Percentiles rank a stretch among this genome's conserved stretches.
These are phyloP conservation scores for Pseudonectria foliicola DNA, from an alignment of 2,329 filamentous ascomycete genomes.

Conservation along the genomic window DNA sequence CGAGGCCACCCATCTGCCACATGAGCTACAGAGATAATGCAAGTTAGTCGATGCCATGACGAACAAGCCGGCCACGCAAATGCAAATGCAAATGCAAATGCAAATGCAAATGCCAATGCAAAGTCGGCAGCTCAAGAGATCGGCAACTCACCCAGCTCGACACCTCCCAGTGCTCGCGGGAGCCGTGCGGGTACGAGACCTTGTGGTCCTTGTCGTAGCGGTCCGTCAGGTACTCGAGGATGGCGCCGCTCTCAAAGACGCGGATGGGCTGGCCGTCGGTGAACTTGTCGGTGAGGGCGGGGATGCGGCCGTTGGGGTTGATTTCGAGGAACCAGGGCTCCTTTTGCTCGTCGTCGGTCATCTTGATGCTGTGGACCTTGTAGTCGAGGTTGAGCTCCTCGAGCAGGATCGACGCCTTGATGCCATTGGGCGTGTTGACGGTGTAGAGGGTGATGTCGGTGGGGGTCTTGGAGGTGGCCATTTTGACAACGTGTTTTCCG, in stretches of 20 bases:
- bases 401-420: slow-evolving; percentile 80
- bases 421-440: slow-evolving; percentile 76
- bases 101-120: no score
- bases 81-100: no score
- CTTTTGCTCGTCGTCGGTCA: slow-evolving; percentile 72
- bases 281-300: slow-evolving; percentile 75
- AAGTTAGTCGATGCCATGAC: no score
- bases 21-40: slow-evolving; percentile 39
- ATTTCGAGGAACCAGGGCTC: slow-evolving; percentile 82
- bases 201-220: slow-evolving; percentile 77
- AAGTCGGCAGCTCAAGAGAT: no score
- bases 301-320: slow-evolving; percentile 90
- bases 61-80: no score
- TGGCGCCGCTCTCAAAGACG: slow-evolving; percentile 77
- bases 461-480: slow-evolving; percentile 24
- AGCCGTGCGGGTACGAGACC: slow-evolving; percentile 68
- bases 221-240: slow-evolving; percentile 77
- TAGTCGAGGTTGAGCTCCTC: slow-evolving; percentile 83
- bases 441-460: slow-evolving; percentile 77
- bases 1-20: slow-evolving; percentile 73
- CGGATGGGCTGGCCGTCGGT: slow-evolving; percentile 64
- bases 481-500: slow-evolving; percentile 21
- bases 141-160: slow-evolving; percentile 60
- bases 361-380: slow-evolving; percentile 62
- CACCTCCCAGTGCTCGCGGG: slow-evolving; percentile 69